Evolutionary conservation across 345 rosid genomes (phyloP).

Genomic region (Camelina hispida): DNA sequence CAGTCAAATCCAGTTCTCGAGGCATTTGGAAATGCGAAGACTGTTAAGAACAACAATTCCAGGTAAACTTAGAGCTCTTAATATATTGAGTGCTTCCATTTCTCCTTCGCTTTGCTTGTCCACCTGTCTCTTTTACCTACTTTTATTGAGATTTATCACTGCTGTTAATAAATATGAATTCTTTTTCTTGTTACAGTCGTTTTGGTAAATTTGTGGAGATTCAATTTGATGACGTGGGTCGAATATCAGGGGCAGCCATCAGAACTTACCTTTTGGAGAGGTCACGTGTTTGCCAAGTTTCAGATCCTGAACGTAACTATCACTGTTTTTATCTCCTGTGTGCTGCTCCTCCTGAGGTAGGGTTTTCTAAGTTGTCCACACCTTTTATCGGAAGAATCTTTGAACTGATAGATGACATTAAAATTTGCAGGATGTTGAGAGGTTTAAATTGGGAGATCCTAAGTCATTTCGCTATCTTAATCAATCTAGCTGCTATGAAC

Average conservation of each 20-base stretch:
- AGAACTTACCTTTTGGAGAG: constrained; percentile 94
- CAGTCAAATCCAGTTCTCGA: constrained; percentile 97
- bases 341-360: constrained; percentile 84
- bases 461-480: constrained; percentile 93
- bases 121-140: constrained; percentile 11
- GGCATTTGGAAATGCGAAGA: constrained; percentile 97
- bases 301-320: constrained; percentile 90
- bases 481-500: constrained; percentile 82
- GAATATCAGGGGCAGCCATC: constrained; percentile 94
- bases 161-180: constrained; percentile 13
- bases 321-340: constrained; percentile 95
- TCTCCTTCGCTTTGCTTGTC: constrained; percentile 27
- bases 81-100: constrained; percentile 11
- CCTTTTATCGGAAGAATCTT: constrained; percentile 13
- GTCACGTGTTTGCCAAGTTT: constrained; percentile 97
- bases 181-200: constrained; percentile 61
- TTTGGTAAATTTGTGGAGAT: constrained; percentile 96
- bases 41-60: constrained; percentile 85
- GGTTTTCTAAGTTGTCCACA: constrained; percentile 24
- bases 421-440: constrained; percentile 71
- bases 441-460: constrained; percentile 80
- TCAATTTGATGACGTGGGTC: constrained; percentile 76
- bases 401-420: constrained; percentile 35
- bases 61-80: constrained; percentile 55
- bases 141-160: background rate